Conservation (phyloP, 768 basidiomycete genomes). For the Mrakia frigida region DNA sequence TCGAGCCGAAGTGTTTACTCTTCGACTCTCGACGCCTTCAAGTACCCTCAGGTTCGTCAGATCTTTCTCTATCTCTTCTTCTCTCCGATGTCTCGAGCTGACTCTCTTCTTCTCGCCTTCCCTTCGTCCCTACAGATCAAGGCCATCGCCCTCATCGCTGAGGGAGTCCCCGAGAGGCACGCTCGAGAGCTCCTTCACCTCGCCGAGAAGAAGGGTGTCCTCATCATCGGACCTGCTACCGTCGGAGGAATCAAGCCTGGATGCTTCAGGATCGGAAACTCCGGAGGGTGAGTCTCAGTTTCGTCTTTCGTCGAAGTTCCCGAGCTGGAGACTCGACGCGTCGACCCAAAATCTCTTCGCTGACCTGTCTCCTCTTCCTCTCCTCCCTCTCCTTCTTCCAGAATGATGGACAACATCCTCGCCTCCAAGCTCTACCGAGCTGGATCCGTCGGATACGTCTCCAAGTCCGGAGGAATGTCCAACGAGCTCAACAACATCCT, state of each 20-base stretch:
- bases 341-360: conserved; percentile 46
- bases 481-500: conserved; percentile 99
- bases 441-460: conserved; percentile 96
- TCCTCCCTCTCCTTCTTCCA: background rate
- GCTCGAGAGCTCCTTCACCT: conserved; percentile 91
- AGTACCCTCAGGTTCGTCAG: conserved; percentile 50
- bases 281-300: conserved; percentile 66
- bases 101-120: conserved; percentile 42
- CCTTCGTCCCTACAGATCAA: conserved; percentile 47
- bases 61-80: background rate
- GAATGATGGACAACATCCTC: conserved; percentile 79
- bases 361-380: conserved; percentile 7
- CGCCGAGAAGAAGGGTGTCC: conserved; percentile 75
- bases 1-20: conserved; percentile 88
- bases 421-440: conserved; percentile 96
- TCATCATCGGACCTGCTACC: conserved; percentile 94
- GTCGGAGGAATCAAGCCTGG: conserved; percentile 99
- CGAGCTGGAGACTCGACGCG: too few relatives aligned
- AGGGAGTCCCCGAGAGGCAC: conserved; percentile 97
- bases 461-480: conserved; percentile 99
- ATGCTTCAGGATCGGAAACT: conserved; percentile 99
- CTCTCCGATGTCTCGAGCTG: conserved; percentile 32
- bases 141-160: conserved; percentile 87
- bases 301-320: background rate
- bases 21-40: conserved; percentile 85